phyloP scores from a whole-genome alignment of 139 green algal species.

The Ettlia oleoabundans region DNA sequence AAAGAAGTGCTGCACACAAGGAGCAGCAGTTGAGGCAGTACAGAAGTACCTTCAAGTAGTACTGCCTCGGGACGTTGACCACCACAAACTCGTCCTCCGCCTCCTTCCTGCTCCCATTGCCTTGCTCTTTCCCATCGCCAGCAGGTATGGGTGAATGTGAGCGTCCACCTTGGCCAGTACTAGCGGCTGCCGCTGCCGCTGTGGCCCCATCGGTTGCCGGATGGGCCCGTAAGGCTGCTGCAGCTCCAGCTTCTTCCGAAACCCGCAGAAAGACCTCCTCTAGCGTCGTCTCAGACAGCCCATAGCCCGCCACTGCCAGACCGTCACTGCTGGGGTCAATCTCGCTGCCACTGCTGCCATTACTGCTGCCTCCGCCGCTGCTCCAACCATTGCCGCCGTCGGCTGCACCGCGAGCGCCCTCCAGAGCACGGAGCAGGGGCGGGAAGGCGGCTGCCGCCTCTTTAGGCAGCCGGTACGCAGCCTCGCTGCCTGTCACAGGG shows the following conservation, averaged over 20 bases:
- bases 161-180: neutral
- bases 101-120: neutral
- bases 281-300: constrained; percentile 76
- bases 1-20: neutral
- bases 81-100: neutral
- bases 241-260: neutral
- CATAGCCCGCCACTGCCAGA: constrained; percentile 65
- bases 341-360: too few relatives aligned
- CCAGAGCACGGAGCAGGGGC: constrained; percentile 49
- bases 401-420: constrained; percentile 34
- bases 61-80: neutral
- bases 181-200: neutral
- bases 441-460: constrained; percentile 39
- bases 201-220: neutral
- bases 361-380: neutral
- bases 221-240: neutral
- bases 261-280: constrained; percentile 72
- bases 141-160: too few relatives aligned
- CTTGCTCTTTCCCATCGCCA: neutral
- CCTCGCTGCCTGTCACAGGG: constrained; percentile 44
- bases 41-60: constrained; percentile 1
- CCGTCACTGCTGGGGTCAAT: neutral
- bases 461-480: constrained; percentile 59
- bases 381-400: too few relatives aligned
- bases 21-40: neutral